Percentiles rank a stretch among this genome's conserved stretches.
Conservation (phyloP, 768 basidiomycete genomes). For the Tephrocybe sp. region DNA sequence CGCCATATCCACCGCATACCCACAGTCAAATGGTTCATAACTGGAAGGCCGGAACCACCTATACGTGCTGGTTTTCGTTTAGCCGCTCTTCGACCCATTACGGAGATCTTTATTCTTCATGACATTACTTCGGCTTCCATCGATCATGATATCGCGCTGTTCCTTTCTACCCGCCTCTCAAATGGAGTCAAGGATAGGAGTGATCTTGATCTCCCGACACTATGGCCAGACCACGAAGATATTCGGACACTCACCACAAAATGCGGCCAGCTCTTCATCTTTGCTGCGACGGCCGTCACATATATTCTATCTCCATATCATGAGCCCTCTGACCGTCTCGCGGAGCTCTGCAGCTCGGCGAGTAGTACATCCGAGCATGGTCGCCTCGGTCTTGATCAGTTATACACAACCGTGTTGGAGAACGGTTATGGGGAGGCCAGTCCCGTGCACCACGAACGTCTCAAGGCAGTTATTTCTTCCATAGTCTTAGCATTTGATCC, state of each 20-base stretch:
- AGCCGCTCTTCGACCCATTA: background rate
- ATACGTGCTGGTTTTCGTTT: background rate
- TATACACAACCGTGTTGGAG: background rate
- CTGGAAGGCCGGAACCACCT: background rate
- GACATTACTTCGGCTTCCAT: background rate
- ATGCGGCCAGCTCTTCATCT: background rate
- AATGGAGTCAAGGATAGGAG: background rate
- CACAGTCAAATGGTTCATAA: conserved; percentile 2
- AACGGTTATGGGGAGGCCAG: background rate
- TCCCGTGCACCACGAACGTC: background rate
- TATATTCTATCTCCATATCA: background rate
- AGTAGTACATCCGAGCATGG: background rate
- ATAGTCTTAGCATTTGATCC: background rate
- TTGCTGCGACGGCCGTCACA: background rate
- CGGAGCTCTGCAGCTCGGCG: background rate
- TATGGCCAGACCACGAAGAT: background rate
- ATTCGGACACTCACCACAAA: background rate
- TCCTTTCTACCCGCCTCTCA: background rate
- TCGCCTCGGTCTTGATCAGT: background rate
- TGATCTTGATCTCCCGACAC: background rate
- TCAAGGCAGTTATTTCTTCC: background rate
- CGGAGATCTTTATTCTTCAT: background rate
- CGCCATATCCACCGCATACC: background rate
- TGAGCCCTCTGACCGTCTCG: background rate
- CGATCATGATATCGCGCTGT: background rate